These are phyloP conservation scores for Blastocystis sp. DNA, from an alignment of 352 stramenopile species.

Conservation along the genomic window DNA sequence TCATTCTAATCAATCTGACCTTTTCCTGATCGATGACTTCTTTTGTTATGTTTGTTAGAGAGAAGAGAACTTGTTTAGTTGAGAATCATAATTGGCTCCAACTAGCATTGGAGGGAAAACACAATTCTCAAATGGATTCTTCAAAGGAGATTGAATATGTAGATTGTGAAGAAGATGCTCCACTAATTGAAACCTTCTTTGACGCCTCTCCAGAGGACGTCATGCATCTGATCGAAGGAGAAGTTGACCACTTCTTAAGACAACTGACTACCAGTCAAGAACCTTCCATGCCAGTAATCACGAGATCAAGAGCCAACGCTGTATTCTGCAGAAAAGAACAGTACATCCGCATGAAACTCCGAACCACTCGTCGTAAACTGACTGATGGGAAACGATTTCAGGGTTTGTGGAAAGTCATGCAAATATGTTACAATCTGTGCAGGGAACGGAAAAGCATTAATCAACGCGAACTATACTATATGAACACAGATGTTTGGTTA, in stretches of 20 bases:
- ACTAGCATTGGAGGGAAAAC: slow-evolving; percentile 19
- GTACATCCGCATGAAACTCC: neutral
- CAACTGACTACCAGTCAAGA: neutral
- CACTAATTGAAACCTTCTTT: neutral
- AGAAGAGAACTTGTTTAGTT: neutral
- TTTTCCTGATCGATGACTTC: slow-evolving; percentile 46
- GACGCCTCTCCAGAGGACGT: slow-evolving; percentile 17
- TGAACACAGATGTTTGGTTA: slow-evolving; percentile 30
- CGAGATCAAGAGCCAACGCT: neutral
- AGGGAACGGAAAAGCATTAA: slow-evolving; percentile 25
- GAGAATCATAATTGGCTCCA: neutral
- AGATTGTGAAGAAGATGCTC: neutral
- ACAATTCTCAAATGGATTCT: neutral
- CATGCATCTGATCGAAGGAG: neutral
- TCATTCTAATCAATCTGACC: neutral
- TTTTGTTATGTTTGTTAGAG: slow-evolving; percentile 37
- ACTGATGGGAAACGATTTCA: slow-evolving; percentile 35
- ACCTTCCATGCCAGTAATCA: neutral
- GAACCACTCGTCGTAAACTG: neutral
- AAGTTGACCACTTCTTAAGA: neutral
- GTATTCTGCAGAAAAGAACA: slow-evolving; percentile 32
- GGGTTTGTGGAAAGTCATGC: slow-evolving; percentile 24
- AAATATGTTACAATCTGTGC: slow-evolving; percentile 6
- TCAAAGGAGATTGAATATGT: neutral
- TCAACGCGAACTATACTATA: slow-evolving; percentile 41